Conservation (phyloP, 2,329 filamentous ascomycete species). For the Paramyrothecium sp. region DNA sequence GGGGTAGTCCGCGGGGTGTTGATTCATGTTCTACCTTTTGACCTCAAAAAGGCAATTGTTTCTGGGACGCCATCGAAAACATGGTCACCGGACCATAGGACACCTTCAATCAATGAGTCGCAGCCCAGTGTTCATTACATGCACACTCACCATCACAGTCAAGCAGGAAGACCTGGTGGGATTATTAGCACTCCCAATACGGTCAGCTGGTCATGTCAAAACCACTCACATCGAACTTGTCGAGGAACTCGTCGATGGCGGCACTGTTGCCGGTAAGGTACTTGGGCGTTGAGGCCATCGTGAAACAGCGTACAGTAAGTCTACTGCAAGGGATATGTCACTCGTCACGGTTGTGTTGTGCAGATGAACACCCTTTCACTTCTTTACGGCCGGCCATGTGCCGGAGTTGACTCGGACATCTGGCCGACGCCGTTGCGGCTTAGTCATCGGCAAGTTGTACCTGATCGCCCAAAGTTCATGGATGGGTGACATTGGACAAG, state of each 20-base stretch:
- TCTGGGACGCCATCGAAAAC: constrained; percentile 83
- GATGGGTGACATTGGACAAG: not conserved
- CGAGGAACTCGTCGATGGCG: constrained; percentile 79
- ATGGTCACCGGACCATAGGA: constrained; percentile 94
- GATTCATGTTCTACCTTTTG: constrained; percentile 57
- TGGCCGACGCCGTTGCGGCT: not conserved
- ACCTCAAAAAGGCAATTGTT: constrained; percentile 78
- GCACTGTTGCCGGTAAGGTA: constrained; percentile 77
- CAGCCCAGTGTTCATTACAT: not conserved
- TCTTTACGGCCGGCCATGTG: not conserved
- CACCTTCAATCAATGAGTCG: constrained; percentile 55
- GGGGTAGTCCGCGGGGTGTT: not conserved
- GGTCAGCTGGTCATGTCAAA: constrained; percentile 9
- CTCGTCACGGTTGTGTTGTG: not conserved
- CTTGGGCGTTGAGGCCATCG: constrained; percentile 38
- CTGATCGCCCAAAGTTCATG: not conserved
- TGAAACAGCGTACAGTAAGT: not conserved
- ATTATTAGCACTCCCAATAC: not conserved
- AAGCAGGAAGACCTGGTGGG: constrained; percentile 77
- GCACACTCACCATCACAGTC: constrained; percentile 83
- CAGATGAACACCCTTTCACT: not conserved
- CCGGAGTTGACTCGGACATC: not conserved
- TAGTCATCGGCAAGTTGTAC: not conserved
- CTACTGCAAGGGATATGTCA: too few relatives aligned
- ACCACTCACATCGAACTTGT: constrained; percentile 82